A percentile compares a stretch with the other conserved stretches of the same genome.
Conservation (phyloP, 225 moss, liverwort and hornwort genomes). For the Neckera pumila region DNA sequence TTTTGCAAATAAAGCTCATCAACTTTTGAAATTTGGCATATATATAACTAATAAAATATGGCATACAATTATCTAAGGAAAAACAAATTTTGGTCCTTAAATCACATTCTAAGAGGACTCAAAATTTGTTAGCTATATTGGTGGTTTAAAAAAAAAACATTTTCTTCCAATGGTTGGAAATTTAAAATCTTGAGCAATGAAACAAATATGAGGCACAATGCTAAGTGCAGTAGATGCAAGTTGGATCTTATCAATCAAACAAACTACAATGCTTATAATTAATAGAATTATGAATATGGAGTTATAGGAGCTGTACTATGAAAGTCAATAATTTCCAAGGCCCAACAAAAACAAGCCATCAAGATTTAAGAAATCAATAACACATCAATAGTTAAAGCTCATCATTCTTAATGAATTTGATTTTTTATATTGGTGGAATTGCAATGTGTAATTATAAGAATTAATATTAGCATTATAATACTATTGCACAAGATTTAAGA, state of each 20-base stretch:
- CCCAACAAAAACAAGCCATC: neutral
- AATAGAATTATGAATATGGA: neutral
- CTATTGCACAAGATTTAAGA: neutral
- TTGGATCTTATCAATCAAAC: fast-evolving
- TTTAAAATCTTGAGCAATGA: neutral
- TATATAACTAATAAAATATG: no score
- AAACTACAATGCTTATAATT: neutral
- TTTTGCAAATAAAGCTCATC: no score
- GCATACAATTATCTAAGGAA: no score
- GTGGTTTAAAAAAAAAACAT: no score
- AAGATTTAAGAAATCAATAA: neutral
- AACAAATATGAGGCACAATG: neutral
- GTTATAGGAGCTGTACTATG: neutral
- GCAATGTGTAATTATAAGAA: neutral
- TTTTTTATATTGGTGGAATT: fast-evolving
- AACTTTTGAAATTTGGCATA: no score
- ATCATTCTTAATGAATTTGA: neutral
- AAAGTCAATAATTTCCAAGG: neutral
- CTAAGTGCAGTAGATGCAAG: neutral
- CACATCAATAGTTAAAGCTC: neutral
- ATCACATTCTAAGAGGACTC: no score
- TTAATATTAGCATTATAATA: neutral
- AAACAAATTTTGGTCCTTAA: no score
- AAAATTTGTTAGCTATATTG: no score
- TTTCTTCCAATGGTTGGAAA: neutral